Evolutionary conservation across 2,329 filamentous ascomycete genomes (phyloP).

Genomic region (Clarireedia monteithiana): DNA sequence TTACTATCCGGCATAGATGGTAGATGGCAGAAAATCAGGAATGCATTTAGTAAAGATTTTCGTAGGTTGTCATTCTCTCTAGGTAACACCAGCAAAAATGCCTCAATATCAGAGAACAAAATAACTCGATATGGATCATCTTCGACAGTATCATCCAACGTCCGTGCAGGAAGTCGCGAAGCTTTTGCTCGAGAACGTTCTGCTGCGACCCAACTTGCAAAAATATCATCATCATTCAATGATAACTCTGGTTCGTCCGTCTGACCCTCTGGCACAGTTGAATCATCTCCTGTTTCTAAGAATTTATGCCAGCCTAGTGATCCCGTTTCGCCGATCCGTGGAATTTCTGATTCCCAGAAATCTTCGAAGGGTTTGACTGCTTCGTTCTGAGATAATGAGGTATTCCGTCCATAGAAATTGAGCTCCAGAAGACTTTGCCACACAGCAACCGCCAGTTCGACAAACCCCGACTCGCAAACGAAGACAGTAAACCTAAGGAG

Average conservation of each 20-base stretch:
- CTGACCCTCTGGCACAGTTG: constrained; percentile 14
- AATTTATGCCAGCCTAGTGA: constrained; percentile 65
- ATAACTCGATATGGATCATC: constrained; percentile 80
- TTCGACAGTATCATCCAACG: constrained; percentile 64
- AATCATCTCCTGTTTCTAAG: constrained; percentile 27
- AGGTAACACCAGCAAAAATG: constrained; percentile 50
- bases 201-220: constrained; percentile 38
- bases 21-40: constrained; percentile 59
- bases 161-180: constrained; percentile 59
- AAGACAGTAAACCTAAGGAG: constrained; percentile 69
- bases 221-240: constrained; percentile 24
- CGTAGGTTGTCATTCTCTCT: constrained; percentile 30
- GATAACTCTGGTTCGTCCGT: constrained; percentile 15
- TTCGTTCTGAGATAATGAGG: constrained; percentile 11
- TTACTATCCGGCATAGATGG: constrained; percentile 38
- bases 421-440: constrained; percentile 82
- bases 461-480: constrained; percentile 68
- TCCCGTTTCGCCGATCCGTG: constrained; percentile 66
- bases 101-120: constrained; percentile 67
- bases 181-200: constrained; percentile 45
- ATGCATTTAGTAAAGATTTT: constrained; percentile 56
- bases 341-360: constrained; percentile 83
- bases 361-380: constrained; percentile 46
- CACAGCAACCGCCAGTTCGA: constrained; percentile 65
- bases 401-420: constrained; percentile 50